Base-by-base conservation (phyloP, 805 yeast species). In the Crinitomyces ghanaensis region DNA sequence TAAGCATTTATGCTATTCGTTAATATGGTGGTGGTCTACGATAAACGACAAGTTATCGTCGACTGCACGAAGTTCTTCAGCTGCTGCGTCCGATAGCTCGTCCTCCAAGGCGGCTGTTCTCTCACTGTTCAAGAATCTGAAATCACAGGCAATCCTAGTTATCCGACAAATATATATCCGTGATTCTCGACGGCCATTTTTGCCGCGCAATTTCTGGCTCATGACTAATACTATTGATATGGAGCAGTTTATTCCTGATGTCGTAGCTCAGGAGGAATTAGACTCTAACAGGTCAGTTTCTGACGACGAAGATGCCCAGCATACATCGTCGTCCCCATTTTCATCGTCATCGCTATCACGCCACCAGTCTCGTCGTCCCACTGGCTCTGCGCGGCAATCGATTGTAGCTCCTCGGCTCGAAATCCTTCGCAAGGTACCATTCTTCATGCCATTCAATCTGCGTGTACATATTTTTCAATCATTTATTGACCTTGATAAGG, bases 401-500 rank as follows among this genome's bases (percentile, higher is more conserved):
- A 7, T 8, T 7, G 22, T 36, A 6, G 41, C 38, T 5, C 56
- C 60, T 2, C 34, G 55, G 39, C 42, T 70, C 15, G 72, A 69
- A 28, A 59, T 86, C 0, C 62, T 82, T 29, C 61, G 68, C 1
- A 66, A 71, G 32, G 59, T 77, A 2, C 95, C 97, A 2, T 88
- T 81, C 50, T 77, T 85, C 59, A 63, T 88, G 5, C 73, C 82
- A 0, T 88, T 88, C 53, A 66, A 68, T 16, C 68, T 70, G 21
- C 63, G 98, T 30, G 95, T 83, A 0, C 68, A 66, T 31, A 62
- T 82, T 1, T 82, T 88, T 49, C 81, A 79, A 39, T 53, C 62
- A 7, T 62, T 83, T 35, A 69, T 82, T 23, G 66, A 63, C 3
- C 40, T 62, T 7, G 93, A 84, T 23, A 36, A 34, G 26, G 25